A percentile compares a stretch with the other conserved stretches of the same genome.
phyloP scores from a whole-genome alignment of 2,329 filamentous ascomycete genomes.

The Fusarium virguliforme region DNA sequence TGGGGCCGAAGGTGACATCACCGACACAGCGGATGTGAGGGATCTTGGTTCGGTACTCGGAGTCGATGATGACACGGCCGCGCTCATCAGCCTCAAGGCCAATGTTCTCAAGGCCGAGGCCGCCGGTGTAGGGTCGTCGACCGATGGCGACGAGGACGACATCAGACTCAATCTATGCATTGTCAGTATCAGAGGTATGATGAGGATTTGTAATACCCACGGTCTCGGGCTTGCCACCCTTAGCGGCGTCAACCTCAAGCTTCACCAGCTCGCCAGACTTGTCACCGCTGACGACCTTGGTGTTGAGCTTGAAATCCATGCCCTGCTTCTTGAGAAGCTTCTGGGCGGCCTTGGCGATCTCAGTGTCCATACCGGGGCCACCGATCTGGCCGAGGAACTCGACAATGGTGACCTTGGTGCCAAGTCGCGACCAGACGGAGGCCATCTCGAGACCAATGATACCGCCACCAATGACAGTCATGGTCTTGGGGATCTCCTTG shows the following conservation, averaged over 20 bases:
- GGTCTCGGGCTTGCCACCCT: conserved; percentile 95
- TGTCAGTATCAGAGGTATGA: conserved; percentile 43
- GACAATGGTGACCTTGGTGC: conserved; percentile 95
- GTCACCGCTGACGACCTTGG: conserved; percentile 93
- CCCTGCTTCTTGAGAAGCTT: conserved; percentile 97
- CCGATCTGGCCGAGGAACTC: conserved; percentile 98
- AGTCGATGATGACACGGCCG: conserved; percentile 96
- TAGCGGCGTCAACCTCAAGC: conserved; percentile 90
- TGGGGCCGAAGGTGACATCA: conserved; percentile 96
- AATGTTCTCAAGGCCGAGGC: conserved; percentile 93
- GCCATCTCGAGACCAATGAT: conserved; percentile 99
- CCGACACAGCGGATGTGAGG: conserved; percentile 97
- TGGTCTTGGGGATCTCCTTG: conserved; percentile 92
- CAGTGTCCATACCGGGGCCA: conserved; percentile 95
- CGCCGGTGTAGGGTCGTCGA: conserved; percentile 92
- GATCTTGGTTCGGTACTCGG: conserved; percentile 98
- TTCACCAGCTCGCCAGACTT: conserved; percentile 83
- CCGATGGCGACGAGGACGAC: conserved; percentile 98
- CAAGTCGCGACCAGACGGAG: conserved; percentile 96
- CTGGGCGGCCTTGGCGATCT: conserved; percentile 91
- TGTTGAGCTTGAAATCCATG: conserved; percentile 97
- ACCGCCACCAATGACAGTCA: conserved; percentile 97
- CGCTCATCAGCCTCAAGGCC: conserved; percentile 93
- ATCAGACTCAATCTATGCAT: conserved; percentile 84
- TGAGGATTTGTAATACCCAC: conserved; percentile 67